Percentiles rank a stretch among this genome's conserved stretches.
Evolutionary conservation across 768 basidiomycete species (phyloP).

Genomic region (Tulasnella calospora): DNA sequence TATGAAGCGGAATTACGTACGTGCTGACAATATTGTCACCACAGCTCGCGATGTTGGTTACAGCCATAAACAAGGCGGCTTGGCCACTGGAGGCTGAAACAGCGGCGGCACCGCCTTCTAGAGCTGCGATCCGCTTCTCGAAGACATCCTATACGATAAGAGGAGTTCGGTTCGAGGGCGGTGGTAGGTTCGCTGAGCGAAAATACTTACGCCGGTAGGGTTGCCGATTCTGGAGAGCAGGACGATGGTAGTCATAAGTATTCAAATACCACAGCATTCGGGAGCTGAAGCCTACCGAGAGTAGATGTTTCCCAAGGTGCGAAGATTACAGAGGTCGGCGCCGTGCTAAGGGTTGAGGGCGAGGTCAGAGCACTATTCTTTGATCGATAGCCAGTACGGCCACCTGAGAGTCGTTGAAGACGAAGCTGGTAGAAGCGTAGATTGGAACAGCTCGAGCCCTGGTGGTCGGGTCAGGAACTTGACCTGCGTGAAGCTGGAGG

Average conservation of each 20-base stretch:
- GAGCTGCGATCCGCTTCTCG: constrained; percentile 68
- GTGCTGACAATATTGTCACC: constrained; percentile 78
- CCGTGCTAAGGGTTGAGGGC: constrained; percentile 47
- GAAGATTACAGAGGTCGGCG: constrained; percentile 64
- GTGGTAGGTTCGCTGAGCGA: too few relatives aligned
- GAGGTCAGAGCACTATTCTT: background rate
- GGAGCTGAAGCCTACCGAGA: too few relatives aligned
- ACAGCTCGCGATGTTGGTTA: constrained; percentile 51
- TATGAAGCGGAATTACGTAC: constrained; percentile 47
- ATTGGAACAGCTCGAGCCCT: constrained; percentile 67
- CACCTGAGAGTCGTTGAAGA: constrained; percentile 66
- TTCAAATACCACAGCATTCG: too few relatives aligned
- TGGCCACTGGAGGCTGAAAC: constrained; percentile 70
- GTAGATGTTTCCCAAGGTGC: constrained; percentile 59
- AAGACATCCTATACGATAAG: constrained; percentile 58
- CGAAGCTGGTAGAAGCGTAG: constrained; percentile 66
- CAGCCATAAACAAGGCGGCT: constrained; percentile 69
- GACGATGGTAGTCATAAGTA: too few relatives aligned
- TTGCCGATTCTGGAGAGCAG: constrained; percentile 59
- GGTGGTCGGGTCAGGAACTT: constrained; percentile 40
- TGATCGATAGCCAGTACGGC: background rate
- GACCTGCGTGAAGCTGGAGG: constrained; percentile 73
- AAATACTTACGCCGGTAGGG: constrained; percentile 51
- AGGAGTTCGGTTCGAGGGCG: too few relatives aligned
- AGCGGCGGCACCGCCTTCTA: constrained; percentile 73